Percentiles rank a stretch among this genome's conserved stretches.
Evolutionary conservation across 164 flowering plant genomes (phyloP).

Genomic region (Taxillus chinensis): DNA sequence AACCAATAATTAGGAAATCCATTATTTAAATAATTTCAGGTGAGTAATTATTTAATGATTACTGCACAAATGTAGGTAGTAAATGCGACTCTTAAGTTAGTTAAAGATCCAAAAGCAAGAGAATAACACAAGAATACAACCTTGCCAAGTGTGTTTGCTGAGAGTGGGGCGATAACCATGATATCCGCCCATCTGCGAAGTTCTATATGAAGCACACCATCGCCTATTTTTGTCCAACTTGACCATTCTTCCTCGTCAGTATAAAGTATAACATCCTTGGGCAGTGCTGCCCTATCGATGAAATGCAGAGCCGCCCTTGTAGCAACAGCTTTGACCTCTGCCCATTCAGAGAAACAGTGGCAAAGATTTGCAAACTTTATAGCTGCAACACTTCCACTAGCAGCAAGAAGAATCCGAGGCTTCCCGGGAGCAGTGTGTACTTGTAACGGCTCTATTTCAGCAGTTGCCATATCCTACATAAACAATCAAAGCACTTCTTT

Average conservation of each 20-base stretch:
- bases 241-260: slow-evolving; percentile 58
- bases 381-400: slow-evolving; percentile 70
- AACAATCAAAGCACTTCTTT: neutral
- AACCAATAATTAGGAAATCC: too few species aligned
- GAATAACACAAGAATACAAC: slow-evolving; percentile 15
- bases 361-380: slow-evolving; percentile 54
- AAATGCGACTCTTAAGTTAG: neutral
- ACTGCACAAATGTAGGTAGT: too few species aligned
- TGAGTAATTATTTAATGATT: too few species aligned
- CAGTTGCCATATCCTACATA: neutral
- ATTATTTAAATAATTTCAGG: too few species aligned
- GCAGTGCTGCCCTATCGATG: slow-evolving; percentile 34
- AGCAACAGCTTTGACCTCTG: slow-evolving; percentile 54
- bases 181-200: slow-evolving; percentile 65
- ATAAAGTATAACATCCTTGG: slow-evolving; percentile 35
- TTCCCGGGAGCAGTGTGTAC: slow-evolving; percentile 4
- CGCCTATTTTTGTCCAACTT: slow-evolving; percentile 48
- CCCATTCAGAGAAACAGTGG: slow-evolving; percentile 54
- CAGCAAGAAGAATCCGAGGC: slow-evolving; percentile 59
- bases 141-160: slow-evolving; percentile 74
- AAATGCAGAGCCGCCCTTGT: slow-evolving; percentile 44
- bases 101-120: neutral
- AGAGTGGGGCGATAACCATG: slow-evolving; percentile 53
- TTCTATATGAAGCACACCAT: slow-evolving; percentile 57
- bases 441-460: neutral